Conservation (phyloP, 225 moss, liverwort and hornwort genomes). For the Pseudoscleropodium purum region DNA sequence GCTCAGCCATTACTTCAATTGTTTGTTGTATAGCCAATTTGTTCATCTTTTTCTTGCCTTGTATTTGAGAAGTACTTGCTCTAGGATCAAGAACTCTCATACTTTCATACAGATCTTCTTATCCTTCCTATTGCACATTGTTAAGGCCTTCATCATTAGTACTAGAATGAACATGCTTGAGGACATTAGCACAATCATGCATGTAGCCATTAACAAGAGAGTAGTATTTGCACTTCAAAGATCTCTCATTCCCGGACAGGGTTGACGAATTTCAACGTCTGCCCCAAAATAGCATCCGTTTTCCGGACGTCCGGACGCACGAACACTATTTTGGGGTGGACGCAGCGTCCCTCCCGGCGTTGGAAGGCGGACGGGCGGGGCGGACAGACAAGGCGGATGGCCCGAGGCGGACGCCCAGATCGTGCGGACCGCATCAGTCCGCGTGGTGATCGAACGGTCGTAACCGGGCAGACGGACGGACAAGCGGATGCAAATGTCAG, state of each 20-base stretch:
- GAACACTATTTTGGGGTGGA: too few relatives aligned
- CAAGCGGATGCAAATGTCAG: too few relatives aligned
- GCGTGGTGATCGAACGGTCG: too few relatives aligned
- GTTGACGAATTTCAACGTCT: too few relatives aligned
- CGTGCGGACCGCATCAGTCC: too few relatives aligned
- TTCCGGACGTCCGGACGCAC: too few relatives aligned
- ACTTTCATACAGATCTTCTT: background rate
- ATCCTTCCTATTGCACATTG: accelerated
- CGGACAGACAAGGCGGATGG: too few relatives aligned
- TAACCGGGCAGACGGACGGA: too few relatives aligned
- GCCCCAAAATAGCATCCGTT: too few relatives aligned
- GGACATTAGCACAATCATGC: background rate
- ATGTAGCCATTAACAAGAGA: background rate
- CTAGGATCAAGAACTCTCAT: background rate
- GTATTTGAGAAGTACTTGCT: background rate
- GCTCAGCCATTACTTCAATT: background rate
- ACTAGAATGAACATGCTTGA: background rate
- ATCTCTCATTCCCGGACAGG: background rate
- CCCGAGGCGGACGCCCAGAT: too few relatives aligned
- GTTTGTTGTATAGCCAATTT: background rate
- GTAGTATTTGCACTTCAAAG: background rate
- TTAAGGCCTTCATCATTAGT: background rate
- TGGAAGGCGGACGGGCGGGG: too few relatives aligned
- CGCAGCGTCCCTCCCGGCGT: too few relatives aligned
- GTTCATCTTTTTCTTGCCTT: accelerated